phyloP scores from a whole-genome alignment of 2,329 filamentous ascomycete species.

The Hysterium pulicare region DNA sequence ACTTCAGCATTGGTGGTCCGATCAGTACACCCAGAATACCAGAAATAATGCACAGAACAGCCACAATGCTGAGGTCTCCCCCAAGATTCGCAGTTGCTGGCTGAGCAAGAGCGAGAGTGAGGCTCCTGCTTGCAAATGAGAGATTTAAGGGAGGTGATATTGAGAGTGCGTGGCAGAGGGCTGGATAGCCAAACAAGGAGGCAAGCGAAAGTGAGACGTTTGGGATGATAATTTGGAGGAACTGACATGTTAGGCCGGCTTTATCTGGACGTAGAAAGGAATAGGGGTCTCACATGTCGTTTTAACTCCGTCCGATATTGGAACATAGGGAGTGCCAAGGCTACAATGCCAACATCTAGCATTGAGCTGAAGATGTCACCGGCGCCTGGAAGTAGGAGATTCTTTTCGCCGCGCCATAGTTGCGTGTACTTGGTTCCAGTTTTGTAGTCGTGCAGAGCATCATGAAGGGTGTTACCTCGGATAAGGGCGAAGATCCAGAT shows the following conservation, averaged over 20 bases:
- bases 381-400: constrained; percentile 47
- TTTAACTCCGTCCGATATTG: constrained; percentile 56
- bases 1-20: constrained; percentile 49
- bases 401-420: constrained; percentile 44
- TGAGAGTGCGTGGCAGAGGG: constrained; percentile 53
- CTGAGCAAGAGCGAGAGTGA: constrained; percentile 59
- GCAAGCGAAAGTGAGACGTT: constrained; percentile 51
- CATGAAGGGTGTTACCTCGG: constrained; percentile 39
- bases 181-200: constrained; percentile 58
- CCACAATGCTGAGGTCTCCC: constrained; percentile 55
- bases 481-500: constrained; percentile 54
- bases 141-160: constrained; percentile 52
- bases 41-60: constrained; percentile 57
- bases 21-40: constrained; percentile 58
- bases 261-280: neutral
- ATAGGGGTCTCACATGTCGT: constrained; percentile 33
- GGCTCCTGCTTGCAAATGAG: constrained; percentile 54
- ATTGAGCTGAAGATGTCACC: constrained; percentile 55
- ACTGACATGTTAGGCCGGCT: constrained; percentile 19
- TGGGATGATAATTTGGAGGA: constrained; percentile 53
- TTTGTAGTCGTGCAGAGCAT: constrained; percentile 48
- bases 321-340: constrained; percentile 60
- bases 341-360: constrained; percentile 58
- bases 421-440: constrained; percentile 53
- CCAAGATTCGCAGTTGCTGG: constrained; percentile 56